These are phyloP conservation scores for Bauhinia variegata DNA, from an alignment of 306 rosid species.

Conservation along the genomic window DNA sequence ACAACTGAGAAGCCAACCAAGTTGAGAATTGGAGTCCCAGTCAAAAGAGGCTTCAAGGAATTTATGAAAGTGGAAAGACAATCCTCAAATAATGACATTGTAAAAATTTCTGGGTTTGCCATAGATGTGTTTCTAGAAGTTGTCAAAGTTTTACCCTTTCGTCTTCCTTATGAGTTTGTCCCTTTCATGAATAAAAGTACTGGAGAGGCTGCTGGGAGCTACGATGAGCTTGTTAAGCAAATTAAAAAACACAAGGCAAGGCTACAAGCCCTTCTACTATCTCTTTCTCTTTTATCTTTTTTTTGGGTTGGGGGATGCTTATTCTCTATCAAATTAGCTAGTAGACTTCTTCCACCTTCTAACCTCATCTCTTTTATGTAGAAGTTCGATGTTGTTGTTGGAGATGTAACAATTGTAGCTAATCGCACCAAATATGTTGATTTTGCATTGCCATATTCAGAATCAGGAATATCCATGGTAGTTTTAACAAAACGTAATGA, in stretches of 20 bases:
- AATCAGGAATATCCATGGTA: constrained; percentile 42
- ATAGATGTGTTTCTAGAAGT: constrained; percentile 39
- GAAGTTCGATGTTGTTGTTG: constrained; percentile 46
- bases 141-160: constrained; percentile 31
- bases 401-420: constrained; percentile 46
- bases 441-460: constrained; percentile 44
- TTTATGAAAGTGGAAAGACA: constrained; percentile 33
- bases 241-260: too few species aligned
- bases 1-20: constrained; percentile 31
- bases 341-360: too few species aligned
- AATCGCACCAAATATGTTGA: constrained; percentile 37
- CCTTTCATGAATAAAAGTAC: neutral
- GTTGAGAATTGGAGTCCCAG: constrained; percentile 45
- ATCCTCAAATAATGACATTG: too few species aligned
- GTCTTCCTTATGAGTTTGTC: constrained; percentile 24
- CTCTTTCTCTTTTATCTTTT: too few species aligned
- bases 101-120: constrained; percentile 40
- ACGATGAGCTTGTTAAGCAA: constrained; percentile 27
- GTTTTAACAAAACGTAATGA: constrained; percentile 35
- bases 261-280: neutral
- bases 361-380: neutral
- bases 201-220: constrained; percentile 4
- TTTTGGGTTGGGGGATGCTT: too few species aligned
- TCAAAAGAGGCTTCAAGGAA: constrained; percentile 26
- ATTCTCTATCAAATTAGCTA: too few species aligned